These are phyloP conservation scores for Starmerella vaccinii DNA, from an alignment of 805 yeast genomes.

Conservation along the genomic window DNA sequence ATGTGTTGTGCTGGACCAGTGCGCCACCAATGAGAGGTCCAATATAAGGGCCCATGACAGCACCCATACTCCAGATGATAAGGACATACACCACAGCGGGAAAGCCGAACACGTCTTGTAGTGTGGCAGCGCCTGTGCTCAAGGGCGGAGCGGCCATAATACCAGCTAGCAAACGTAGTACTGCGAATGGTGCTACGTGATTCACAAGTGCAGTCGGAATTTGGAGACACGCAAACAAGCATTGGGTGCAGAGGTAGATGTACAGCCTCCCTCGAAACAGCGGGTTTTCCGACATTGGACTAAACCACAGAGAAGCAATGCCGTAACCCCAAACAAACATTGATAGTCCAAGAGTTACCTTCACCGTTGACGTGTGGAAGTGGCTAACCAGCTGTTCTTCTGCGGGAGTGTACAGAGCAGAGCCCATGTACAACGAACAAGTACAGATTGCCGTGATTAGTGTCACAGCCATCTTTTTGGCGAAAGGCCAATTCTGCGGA, in stretches of 20 bases:
- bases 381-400: constrained; percentile 34
- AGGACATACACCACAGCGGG: constrained; percentile 40
- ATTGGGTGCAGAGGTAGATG: constrained; percentile 39
- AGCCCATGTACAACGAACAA: constrained; percentile 47
- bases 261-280: constrained; percentile 40
- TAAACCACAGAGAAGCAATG: constrained; percentile 45
- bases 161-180: constrained; percentile 46
- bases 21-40: constrained; percentile 52
- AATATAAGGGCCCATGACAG: constrained; percentile 44
- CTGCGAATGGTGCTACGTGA: constrained; percentile 43
- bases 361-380: constrained; percentile 35
- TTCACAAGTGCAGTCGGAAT: constrained; percentile 45
- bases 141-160: constrained; percentile 48
- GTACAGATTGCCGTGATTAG: constrained; percentile 39
- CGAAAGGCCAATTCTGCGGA: constrained; percentile 49
- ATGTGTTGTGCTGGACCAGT: constrained; percentile 35
- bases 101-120: constrained; percentile 40
- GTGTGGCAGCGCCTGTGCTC: constrained; percentile 50
- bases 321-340: constrained; percentile 53
- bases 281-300: constrained; percentile 45
- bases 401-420: constrained; percentile 52
- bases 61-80: constrained; percentile 45
- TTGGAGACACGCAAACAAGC: constrained; percentile 43
- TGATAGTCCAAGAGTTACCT: constrained; percentile 43
- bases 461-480: constrained; percentile 35